These are phyloP conservation scores for Ziziphus jujuba DNA, from an alignment of 306 rosid species.

Conservation along the genomic window DNA sequence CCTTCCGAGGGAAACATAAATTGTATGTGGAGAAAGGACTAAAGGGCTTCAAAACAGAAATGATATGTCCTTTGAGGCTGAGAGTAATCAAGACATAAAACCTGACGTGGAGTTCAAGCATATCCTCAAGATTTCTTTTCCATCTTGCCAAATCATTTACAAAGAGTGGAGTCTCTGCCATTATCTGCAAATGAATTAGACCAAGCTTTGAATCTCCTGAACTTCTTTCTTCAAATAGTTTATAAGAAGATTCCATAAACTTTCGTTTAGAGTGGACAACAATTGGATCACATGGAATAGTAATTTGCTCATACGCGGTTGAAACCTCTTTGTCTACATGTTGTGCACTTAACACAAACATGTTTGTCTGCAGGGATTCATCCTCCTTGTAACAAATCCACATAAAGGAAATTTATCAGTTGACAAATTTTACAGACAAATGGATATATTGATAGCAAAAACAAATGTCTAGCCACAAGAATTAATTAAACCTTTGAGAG, in stretches of 20 bases:
- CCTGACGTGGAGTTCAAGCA: neutral
- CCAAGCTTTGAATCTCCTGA: too few species aligned
- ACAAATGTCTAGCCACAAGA: too few species aligned
- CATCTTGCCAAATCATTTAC: neutral
- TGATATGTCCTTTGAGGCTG: neutral
- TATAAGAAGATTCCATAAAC: neutral
- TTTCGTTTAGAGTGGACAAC: neutral
- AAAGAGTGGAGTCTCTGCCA: neutral
- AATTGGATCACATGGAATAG: neutral
- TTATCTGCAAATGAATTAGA: neutral
- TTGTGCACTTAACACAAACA: neutral
- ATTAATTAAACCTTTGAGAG: too few species aligned
- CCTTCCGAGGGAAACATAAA: slow-evolving; percentile 7
- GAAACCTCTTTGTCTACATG: neutral
- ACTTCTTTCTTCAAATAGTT: too few species aligned
- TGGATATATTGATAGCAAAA: too few species aligned
- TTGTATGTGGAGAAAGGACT: neutral
- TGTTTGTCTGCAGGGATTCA: neutral
- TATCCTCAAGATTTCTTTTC: neutral
- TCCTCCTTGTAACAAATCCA: neutral
- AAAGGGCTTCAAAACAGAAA: neutral
- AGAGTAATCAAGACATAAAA: neutral
- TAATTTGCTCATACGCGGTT: neutral
- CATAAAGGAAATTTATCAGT: too few species aligned
- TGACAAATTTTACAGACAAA: too few species aligned